Percentiles rank a stretch among this genome's conserved stretches.
phyloP scores from a whole-genome alignment of 192 early-diverging fungal species.

The Mycoemilia scoparia region DNA sequence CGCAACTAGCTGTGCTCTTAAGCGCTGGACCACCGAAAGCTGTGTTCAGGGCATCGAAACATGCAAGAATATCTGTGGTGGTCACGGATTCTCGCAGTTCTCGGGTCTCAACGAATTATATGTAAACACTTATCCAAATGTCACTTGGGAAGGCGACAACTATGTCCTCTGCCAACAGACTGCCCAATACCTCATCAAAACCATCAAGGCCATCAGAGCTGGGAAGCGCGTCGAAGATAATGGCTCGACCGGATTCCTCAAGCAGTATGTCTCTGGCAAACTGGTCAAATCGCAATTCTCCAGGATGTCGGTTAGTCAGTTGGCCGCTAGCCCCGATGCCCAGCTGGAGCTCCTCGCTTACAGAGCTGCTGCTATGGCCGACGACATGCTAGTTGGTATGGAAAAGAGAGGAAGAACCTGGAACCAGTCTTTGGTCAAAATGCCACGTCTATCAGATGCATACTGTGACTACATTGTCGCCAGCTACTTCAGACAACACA shows the following conservation, averaged over 20 bases:
- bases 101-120: slow-evolving; percentile 49
- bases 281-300: slow-evolving; percentile 1
- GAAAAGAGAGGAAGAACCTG: slow-evolving; percentile 41
- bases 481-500: slow-evolving; percentile 46
- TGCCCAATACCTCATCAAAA: slow-evolving; percentile 55
- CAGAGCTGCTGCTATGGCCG: slow-evolving; percentile 48
- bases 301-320: slow-evolving; percentile 26
- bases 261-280: slow-evolving; percentile 9
- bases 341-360: slow-evolving; percentile 56
- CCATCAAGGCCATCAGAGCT: slow-evolving; percentile 34
- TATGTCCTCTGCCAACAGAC: slow-evolving; percentile 75
- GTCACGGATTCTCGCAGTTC: slow-evolving; percentile 60
- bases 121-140: slow-evolving; percentile 50
- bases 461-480: slow-evolving; percentile 63
- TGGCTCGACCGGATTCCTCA: slow-evolving; percentile 15
- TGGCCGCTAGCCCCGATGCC: slow-evolving; percentile 30
- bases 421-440: slow-evolving; percentile 60
- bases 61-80: slow-evolving; percentile 54
- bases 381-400: slow-evolving; percentile 41
- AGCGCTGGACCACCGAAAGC: slow-evolving; percentile 52
- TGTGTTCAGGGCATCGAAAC: slow-evolving; percentile 53
- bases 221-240: slow-evolving; percentile 20
- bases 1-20: slow-evolving; percentile 52
- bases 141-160: slow-evolving; percentile 75
- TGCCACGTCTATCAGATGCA: slow-evolving; percentile 50